Evolutionary conservation across 2,329 filamentous ascomycete genomes (phyloP).

Genomic region (Penicillium digitatum): DNA sequence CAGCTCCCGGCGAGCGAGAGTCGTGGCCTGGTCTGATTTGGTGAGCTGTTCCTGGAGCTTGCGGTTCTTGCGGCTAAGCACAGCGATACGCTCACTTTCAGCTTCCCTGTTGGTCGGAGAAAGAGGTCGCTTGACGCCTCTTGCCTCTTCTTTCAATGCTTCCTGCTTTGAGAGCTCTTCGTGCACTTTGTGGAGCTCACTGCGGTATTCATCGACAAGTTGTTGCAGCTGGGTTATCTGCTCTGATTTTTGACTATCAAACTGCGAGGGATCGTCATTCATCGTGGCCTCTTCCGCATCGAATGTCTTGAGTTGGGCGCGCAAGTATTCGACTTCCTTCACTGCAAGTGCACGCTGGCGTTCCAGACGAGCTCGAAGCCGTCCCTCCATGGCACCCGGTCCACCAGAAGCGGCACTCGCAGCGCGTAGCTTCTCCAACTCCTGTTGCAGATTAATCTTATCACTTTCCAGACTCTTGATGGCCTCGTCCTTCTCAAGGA

Average conservation of each 20-base stretch:
- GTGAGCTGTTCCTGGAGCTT: constrained; percentile 75
- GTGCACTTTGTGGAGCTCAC: constrained; percentile 71
- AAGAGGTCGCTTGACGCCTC: constrained; percentile 61
- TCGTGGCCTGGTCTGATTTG: constrained; percentile 64
- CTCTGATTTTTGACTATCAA: constrained; percentile 69
- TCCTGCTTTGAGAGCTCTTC: constrained; percentile 68
- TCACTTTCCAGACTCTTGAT: constrained; percentile 70
- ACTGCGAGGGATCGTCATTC: constrained; percentile 63
- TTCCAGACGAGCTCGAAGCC: constrained; percentile 71
- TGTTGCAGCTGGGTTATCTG: constrained; percentile 77
- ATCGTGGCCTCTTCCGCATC: constrained; percentile 86
- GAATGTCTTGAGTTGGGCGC: constrained; percentile 83
- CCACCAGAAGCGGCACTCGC: constrained; percentile 32
- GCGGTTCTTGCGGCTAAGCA: constrained; percentile 81
- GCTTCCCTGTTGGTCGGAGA: constrained; percentile 53
- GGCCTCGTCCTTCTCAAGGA: constrained; percentile 69
- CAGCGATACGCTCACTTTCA: constrained; percentile 68
- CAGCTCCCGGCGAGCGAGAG: constrained; percentile 71
- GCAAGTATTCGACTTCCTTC: constrained; percentile 91
- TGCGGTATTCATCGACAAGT: constrained; percentile 81
- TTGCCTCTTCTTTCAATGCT: constrained; percentile 37
- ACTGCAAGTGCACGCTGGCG: constrained; percentile 78
- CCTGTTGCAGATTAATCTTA: constrained; percentile 58
- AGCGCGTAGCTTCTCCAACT: constrained; percentile 67
- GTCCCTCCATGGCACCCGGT: constrained; percentile 55